These are phyloP conservation scores for Thermoascus crustaceus DNA, from an alignment of 2,329 filamentous ascomycete species.

Conservation along the genomic window DNA sequence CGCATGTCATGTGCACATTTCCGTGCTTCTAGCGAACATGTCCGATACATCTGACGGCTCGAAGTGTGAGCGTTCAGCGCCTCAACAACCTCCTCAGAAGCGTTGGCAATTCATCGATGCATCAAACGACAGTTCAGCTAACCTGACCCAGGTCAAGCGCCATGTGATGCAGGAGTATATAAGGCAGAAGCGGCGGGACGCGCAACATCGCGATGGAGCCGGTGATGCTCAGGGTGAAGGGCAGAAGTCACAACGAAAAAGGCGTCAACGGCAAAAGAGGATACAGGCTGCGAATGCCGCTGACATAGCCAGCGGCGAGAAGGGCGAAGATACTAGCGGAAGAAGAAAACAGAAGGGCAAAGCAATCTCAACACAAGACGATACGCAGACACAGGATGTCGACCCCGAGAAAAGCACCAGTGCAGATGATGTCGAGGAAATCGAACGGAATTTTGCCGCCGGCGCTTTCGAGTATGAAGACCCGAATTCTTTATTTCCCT, in stretches of 20 bases:
- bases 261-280: slow-evolving; percentile 1
- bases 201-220: slow-evolving; percentile 6
- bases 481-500: background rate
- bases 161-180: slow-evolving; percentile 39
- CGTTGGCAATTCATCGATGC: slow-evolving; percentile 36
- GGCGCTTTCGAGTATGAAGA: background rate
- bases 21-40: too few relatives aligned
- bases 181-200: slow-evolving; percentile 23
- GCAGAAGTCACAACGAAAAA: background rate
- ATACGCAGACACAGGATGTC: background rate
- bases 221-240: slow-evolving; percentile 1
- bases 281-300: too few relatives aligned
- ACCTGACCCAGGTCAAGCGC: slow-evolving; percentile 33
- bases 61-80: too few relatives aligned
- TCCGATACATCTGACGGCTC: too few relatives aligned
- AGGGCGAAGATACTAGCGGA: background rate
- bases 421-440: slow-evolving; percentile 12
- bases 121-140: slow-evolving; percentile 27
- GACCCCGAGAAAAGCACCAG: slow-evolving; percentile 5
- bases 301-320: slow-evolving; percentile 1
- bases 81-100: too few relatives aligned
- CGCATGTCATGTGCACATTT: too few relatives aligned
- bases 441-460: background rate
- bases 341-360: slow-evolving; percentile 1
- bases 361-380: background rate